Percentiles rank a stretch among this genome's conserved stretches.
Evolutionary conservation across 2,329 filamentous ascomycete species (phyloP).

Genomic region (Dothistroma septosporum): DNA sequence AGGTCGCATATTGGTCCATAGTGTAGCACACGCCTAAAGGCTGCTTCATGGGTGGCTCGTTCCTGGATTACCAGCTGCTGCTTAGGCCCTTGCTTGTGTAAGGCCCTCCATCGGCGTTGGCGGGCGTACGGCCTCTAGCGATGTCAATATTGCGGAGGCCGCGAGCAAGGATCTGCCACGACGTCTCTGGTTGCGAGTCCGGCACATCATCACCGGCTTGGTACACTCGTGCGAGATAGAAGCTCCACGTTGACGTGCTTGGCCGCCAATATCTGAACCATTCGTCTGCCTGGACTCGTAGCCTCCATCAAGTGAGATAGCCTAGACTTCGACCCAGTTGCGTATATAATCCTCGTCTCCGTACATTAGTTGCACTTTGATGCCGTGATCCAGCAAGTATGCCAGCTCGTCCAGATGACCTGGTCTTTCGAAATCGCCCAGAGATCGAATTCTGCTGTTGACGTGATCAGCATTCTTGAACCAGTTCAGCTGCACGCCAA

Average conservation of each 20-base stretch:
- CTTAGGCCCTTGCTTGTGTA: constrained; percentile 26
- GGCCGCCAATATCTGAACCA: constrained; percentile 20
- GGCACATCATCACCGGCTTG: constrained; percentile 28
- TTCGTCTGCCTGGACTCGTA: constrained; percentile 36
- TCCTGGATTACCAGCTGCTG: constrained; percentile 11
- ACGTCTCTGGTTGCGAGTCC: constrained; percentile 52
- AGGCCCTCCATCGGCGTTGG: constrained; percentile 38
- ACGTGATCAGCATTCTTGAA: constrained; percentile 24
- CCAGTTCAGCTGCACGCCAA: constrained; percentile 48
- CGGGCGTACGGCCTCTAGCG: constrained; percentile 45
- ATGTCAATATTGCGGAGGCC: constrained; percentile 51
- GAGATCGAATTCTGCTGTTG: constrained; percentile 6
- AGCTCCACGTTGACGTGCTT: constrained; percentile 30
- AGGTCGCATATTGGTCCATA: constrained; percentile 17
- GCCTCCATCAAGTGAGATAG: constrained; percentile 47
- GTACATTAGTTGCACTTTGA: constrained; percentile 54
- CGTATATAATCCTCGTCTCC: constrained; percentile 53
- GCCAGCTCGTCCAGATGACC: constrained; percentile 23
- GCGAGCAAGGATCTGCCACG: constrained; percentile 53
- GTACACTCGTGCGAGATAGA: constrained; percentile 29
- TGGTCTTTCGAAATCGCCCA: constrained; percentile 20
- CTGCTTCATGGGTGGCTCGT: constrained; percentile 14
- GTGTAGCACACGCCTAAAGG: constrained; percentile 20
- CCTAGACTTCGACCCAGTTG: constrained; percentile 54
- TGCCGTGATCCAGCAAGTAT: constrained; percentile 53